phyloP scores from a whole-genome alignment of 805 yeast genomes.

The Saccharomycopsis oosterbeekiorum region DNA sequence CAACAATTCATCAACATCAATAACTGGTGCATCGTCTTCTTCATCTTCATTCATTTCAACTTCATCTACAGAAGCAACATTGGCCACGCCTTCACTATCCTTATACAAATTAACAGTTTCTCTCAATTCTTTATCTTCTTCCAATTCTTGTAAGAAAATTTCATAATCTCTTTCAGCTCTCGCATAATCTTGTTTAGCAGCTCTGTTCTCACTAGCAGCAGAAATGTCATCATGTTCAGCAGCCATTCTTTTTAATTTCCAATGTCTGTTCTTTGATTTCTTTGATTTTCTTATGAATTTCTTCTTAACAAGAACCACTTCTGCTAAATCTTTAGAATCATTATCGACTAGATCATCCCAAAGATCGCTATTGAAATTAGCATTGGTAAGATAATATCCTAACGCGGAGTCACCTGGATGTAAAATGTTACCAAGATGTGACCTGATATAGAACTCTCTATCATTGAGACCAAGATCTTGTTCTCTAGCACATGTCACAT shows the following conservation, averaged over 20 bases:
- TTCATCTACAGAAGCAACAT: constrained; percentile 21
- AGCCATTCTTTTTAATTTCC: constrained; percentile 97
- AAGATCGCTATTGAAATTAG: constrained; percentile 81
- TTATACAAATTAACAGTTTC: constrained; percentile 84
- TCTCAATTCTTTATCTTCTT: constrained; percentile 93
- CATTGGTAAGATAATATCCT: constrained; percentile 79
- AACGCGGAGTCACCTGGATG: constrained; percentile 95
- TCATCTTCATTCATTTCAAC: constrained; percentile 43
- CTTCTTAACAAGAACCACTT: constrained; percentile 83
- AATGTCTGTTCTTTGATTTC: constrained; percentile 67
- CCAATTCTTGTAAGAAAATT: constrained; percentile 90
- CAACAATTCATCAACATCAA: constrained; percentile 82
- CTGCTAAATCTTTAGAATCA: constrained; percentile 59
- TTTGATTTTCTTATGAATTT: constrained; percentile 70
- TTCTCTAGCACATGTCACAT: constrained; percentile 83
- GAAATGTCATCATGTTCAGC: constrained; percentile 85
- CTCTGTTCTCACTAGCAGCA: constrained; percentile 58
- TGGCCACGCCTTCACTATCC: constrained; percentile 30
- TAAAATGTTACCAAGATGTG: constrained; percentile 88
- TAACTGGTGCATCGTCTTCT: constrained; percentile 79
- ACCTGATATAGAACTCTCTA: constrained; percentile 68
- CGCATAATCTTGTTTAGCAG: constrained; percentile 80
- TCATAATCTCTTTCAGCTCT: constrained; percentile 93
- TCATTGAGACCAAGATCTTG: constrained; percentile 83
- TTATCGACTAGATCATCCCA: constrained; percentile 55